A percentile compares a stretch with the other conserved stretches of the same genome.
phyloP scores from a whole-genome alignment of 768 basidiomycete species.

The Boletus pseudo-olivaceus region DNA sequence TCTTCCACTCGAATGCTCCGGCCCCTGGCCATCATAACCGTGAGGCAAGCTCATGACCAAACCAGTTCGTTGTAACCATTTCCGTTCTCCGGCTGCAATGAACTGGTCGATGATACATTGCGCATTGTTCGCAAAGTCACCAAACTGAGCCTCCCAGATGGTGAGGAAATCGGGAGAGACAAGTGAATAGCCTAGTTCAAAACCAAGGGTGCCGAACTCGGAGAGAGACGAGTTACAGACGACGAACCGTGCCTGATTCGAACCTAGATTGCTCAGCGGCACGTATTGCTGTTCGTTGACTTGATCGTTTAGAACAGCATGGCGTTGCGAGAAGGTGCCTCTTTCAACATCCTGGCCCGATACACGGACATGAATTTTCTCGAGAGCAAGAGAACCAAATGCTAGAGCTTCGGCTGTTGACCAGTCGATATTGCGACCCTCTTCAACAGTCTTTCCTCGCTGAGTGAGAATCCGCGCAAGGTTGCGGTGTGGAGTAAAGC shows the following conservation, averaged over 20 bases:
- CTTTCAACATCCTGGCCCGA: constrained; percentile 99
- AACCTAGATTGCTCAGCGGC: constrained; percentile 84
- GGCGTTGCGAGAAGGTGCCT: constrained; percentile 97
- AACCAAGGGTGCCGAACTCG: constrained; percentile 92
- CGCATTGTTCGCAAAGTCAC: constrained; percentile 97
- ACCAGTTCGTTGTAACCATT: constrained; percentile 94
- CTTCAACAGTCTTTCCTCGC: constrained; percentile 88
- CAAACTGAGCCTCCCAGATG: constrained; percentile 99
- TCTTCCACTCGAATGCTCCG: constrained; percentile 94
- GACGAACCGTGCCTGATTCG: constrained; percentile 88
- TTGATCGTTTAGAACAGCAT: constrained; percentile 97
- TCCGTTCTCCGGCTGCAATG: constrained; percentile 94
- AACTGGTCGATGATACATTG: constrained; percentile 99
- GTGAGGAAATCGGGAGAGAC: constrained; percentile 91
- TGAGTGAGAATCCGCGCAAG: constrained; percentile 86
- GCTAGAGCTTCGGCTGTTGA: constrained; percentile 97
- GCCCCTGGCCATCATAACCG: constrained; percentile 98
- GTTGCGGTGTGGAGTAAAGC: constrained; percentile 88
- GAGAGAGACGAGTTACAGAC: constrained; percentile 97
- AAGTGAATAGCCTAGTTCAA: constrained; percentile 97
- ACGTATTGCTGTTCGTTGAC: constrained; percentile 85
- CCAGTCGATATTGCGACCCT: constrained; percentile 94
- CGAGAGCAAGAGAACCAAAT: constrained; percentile 88
- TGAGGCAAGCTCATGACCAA: constrained; percentile 88
- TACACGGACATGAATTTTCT: constrained; percentile 90